These are phyloP conservation scores for Biscutella laevigata DNA, from an alignment of 441 rosid species.

Conservation along the genomic window DNA sequence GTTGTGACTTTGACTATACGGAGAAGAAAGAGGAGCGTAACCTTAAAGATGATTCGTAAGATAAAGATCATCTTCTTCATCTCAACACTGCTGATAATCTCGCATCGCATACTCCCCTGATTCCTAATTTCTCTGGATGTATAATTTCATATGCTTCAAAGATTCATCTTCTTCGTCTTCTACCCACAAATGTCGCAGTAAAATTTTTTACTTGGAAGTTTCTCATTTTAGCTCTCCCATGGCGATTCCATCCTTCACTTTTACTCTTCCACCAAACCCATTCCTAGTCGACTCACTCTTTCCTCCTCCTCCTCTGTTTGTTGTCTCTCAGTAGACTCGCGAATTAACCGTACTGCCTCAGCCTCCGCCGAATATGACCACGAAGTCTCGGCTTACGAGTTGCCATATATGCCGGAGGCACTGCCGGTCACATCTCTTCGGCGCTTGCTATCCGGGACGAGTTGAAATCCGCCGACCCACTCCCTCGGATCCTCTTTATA, in stretches of 20 bases:
- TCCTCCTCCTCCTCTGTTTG: constrained; percentile 16
- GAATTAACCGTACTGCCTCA: constrained; percentile 11
- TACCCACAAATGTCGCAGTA: constrained; percentile 6
- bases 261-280: constrained; percentile 14
- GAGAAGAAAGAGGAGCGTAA: too few species aligned
- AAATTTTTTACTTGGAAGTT: too few species aligned
- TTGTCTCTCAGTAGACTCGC: constrained; percentile 33
- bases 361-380: background rate
- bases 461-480: constrained; percentile 42
- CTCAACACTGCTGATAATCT: background rate
- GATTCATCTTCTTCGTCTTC: constrained; percentile 4
- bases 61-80: constrained; percentile 4
- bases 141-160: background rate
- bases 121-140: background rate
- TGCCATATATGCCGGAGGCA: constrained; percentile 65
- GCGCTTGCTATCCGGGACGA: constrained; percentile 81
- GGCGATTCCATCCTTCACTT: constrained; percentile 25
- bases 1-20: too few species aligned
- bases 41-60: too few species aligned
- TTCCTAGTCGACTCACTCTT: constrained; percentile 9
- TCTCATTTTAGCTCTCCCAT: too few species aligned
- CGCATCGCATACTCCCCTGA: background rate
- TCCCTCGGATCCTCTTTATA: constrained; percentile 44
- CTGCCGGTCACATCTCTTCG: constrained; percentile 71
- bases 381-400: constrained; percentile 31